Percentiles rank a stretch among this genome's conserved stretches.
These are phyloP conservation scores for Phytophthora quininea DNA, from an alignment of 352 stramenopile species.

Conservation along the genomic window DNA sequence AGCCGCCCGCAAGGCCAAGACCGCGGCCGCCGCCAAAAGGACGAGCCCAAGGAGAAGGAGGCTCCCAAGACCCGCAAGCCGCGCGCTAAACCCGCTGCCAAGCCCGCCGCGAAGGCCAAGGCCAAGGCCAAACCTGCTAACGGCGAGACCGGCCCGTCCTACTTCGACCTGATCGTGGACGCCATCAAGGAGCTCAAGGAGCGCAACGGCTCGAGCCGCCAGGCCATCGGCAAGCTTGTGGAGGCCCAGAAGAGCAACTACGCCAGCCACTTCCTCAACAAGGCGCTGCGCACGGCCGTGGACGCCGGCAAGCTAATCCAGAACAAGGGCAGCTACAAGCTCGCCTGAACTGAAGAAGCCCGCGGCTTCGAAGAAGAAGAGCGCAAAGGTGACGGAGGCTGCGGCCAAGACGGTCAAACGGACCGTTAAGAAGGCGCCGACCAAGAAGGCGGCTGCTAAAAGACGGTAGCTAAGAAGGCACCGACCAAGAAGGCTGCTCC, in stretches of 20 bases:
- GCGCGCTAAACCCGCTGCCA: conserved; percentile 21
- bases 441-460: conserved; percentile 79
- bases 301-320: conserved; percentile 89
- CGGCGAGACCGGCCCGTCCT: conserved; percentile 64
- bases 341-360: conserved; percentile 72
- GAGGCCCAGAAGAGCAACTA: conserved; percentile 87
- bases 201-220: conserved; percentile 90
- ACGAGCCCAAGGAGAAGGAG: conserved; percentile 35
- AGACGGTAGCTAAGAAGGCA: conserved; percentile 59
- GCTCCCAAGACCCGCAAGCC: conserved; percentile 30
- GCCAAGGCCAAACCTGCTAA: conserved; percentile 37
- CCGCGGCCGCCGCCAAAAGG: conserved; percentile 35
- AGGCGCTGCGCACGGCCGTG: conserved; percentile 90
- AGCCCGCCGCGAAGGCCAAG: conserved; percentile 23
- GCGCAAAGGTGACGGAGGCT: conserved; percentile 66
- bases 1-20: conserved; percentile 72
- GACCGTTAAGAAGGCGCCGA: conserved; percentile 59
- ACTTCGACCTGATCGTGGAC: conserved; percentile 91
- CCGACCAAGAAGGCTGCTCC: conserved; percentile 34
- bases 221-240: conserved; percentile 92
- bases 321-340: conserved; percentile 86
- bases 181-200: conserved; percentile 93
- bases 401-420: conserved; percentile 51
- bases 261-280: conserved; percentile 84
- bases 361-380: conserved; percentile 61